phyloP scores from a whole-genome alignment of 208 protist genomes.

The Trypanosoma rangeli region DNA sequence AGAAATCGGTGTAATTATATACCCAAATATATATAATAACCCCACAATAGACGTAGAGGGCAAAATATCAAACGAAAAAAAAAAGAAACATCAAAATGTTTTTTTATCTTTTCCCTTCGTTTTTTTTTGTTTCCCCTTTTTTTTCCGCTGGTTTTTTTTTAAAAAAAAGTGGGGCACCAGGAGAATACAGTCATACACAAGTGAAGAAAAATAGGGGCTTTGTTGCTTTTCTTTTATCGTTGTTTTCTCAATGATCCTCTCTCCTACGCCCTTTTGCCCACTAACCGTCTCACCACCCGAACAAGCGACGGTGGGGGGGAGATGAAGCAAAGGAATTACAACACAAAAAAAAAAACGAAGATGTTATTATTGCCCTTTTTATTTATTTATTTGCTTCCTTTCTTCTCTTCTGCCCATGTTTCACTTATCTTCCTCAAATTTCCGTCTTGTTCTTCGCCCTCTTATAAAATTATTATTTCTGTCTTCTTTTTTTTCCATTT shows the following conservation, averaged over 20 bases:
- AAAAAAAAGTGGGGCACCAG: background rate
- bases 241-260: background rate
- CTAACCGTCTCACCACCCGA: background rate
- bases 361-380: background rate
- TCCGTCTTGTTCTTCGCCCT: background rate
- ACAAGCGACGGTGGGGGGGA: background rate
- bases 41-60: constrained; percentile 4
- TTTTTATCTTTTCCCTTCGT: too few species aligned
- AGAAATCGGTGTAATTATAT: constrained; percentile 9
- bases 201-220: background rate
- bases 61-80: constrained; percentile 18
- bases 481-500: constrained; percentile 3
- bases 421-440: background rate
- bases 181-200: background rate
- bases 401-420: background rate
- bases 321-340: constrained; percentile 8
- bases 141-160: background rate
- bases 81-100: too few species aligned
- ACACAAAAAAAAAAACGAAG: constrained; percentile 26
- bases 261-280: background rate
- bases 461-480: background rate
- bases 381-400: background rate
- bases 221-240: too few species aligned
- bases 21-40: constrained; percentile 2
- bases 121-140: background rate